Base-by-base conservation (phyloP, 1,139 yeast species). In the Protomyces inouyei region DNA sequence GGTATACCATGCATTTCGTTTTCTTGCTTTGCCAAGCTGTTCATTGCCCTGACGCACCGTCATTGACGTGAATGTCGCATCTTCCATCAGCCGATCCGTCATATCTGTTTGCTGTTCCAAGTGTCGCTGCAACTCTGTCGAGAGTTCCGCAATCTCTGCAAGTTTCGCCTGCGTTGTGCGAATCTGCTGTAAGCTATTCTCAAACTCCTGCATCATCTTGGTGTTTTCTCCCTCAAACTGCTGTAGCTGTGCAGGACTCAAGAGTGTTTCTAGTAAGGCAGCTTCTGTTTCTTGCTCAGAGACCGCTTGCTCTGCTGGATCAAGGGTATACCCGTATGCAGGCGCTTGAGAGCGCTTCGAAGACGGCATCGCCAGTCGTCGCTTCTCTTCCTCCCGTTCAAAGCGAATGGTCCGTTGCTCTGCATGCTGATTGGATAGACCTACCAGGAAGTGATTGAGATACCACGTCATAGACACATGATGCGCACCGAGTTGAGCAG, bases 21-120 rank as follows among this genome's bases (percentile, higher is more conserved):
- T 79, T 52, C 88, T 86, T 0, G 97, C 96, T 68, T 82, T 83
- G 60, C 81, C 80, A 69, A 93, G 79, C 66, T 86, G 86, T 69
- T 81, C 80, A 74, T 92, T 92, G 37, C 97, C 98, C 73, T 82
- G 79, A 23, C 77, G 76, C 38, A 93, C 84, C 70, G 92, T 92
- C 3, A 81, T 71, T 64, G 86, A 84, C 0, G 91, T 84, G 68
- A 83, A 84, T 66, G 84, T 85, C 67, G 89, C 95, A 68, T 86
- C 87, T 65, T 86, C 88, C 65, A 86, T 76, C 67, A 93, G 78
- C 52, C 80, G 78, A 65, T 83, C 80, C 46, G 93, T 88, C 73
- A 84, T 86, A 61, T 86, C 87, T 3, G 88, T 84, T 74, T 93
- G 98, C 0, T 84, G 76, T 43, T 85, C 85, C 61, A 93, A 77